phyloP scores from a whole-genome alignment of 2,329 filamentous ascomycete genomes.

The Akanthomyces muscarius region DNA sequence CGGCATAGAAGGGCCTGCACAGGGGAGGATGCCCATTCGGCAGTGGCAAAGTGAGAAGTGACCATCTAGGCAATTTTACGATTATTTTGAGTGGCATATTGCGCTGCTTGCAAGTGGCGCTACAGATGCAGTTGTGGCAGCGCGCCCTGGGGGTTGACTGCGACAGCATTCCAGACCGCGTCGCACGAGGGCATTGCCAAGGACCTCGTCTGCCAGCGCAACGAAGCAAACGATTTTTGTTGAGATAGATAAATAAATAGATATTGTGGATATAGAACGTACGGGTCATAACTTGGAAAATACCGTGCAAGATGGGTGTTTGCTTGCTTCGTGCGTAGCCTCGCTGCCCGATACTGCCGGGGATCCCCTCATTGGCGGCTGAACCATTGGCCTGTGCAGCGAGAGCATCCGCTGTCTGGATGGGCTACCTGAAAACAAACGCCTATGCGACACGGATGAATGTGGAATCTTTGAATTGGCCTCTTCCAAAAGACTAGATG shows the following conservation, averaged over 20 bases:
- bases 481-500: neutral
- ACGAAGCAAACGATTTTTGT: neutral
- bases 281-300: neutral
- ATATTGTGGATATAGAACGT: too few relatives aligned
- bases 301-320: neutral
- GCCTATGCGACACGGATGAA: neutral
- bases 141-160: neutral
- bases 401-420: too few relatives aligned
- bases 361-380: conserved; percentile 4
- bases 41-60: neutral
- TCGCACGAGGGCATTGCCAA: neutral
- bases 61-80: neutral
- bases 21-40: neutral
- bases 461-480: neutral
- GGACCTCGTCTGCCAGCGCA: neutral
- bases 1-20: neutral
- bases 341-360: neutral
- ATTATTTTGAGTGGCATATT: conserved; percentile 1
- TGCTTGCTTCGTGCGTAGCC: neutral
- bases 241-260: neutral
- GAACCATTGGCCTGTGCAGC: neutral
- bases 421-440: too few relatives aligned
- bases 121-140: neutral
- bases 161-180: neutral
- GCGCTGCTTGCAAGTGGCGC: neutral